Conservation (phyloP, 352 stramenopile species). For the Sclerospora graminicola region DNA sequence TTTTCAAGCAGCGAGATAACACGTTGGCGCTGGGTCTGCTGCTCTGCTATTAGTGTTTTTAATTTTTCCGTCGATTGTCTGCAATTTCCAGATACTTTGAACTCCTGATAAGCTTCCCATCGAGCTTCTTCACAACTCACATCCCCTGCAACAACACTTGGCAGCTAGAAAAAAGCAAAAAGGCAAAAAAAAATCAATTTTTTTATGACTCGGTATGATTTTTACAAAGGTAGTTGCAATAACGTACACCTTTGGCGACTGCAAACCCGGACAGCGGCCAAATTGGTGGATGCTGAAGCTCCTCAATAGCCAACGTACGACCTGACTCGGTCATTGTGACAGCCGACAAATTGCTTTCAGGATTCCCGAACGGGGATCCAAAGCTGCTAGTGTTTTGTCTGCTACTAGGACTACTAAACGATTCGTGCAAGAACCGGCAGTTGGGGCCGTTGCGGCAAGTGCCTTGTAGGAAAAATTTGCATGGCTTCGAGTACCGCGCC, state of each 20-base stretch:
- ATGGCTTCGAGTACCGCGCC: conserved; percentile 12
- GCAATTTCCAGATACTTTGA: conserved; percentile 34
- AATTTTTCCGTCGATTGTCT: conserved; percentile 32
- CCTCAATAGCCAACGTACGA: conserved; percentile 39
- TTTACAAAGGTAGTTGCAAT: not conserved
- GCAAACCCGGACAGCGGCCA: conserved; percentile 62
- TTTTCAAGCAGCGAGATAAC: conserved; percentile 41
- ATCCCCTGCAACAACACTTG: conserved; percentile 47
- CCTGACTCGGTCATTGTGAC: conserved; percentile 35
- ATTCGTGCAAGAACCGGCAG: conserved; percentile 55
- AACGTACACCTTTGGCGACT: conserved; percentile 48
- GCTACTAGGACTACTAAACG: conserved; percentile 7
- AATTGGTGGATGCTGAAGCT: conserved; percentile 37
- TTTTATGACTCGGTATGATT: not conserved
- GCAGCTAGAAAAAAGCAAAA: conserved; percentile 19
- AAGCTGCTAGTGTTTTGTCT: conserved; percentile 11
- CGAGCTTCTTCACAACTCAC: conserved; percentile 52
- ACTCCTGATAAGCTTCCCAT: conserved; percentile 50
- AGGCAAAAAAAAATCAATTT: not conserved
- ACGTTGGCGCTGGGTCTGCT: conserved; percentile 40
- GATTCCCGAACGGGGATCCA: conserved; percentile 9
- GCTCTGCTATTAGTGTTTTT: conserved; percentile 27
- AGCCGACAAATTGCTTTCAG: conserved; percentile 5
- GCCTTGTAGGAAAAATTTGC: conserved; percentile 64
- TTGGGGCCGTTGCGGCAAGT: conserved; percentile 58